These are phyloP conservation scores for Cordyceps javanica DNA, from an alignment of 2,329 filamentous ascomycete species.

Conservation along the genomic window DNA sequence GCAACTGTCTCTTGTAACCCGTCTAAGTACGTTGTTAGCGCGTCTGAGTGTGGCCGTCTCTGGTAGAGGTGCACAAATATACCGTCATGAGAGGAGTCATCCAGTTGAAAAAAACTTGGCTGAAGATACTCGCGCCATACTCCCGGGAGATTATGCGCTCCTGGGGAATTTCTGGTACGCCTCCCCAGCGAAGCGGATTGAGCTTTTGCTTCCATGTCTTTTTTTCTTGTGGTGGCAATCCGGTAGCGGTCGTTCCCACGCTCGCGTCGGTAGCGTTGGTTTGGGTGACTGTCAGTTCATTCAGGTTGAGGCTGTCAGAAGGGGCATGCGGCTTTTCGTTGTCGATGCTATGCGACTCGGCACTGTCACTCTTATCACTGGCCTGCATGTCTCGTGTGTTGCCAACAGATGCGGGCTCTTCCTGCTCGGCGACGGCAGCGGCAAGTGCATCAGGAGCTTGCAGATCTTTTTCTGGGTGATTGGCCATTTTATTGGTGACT, in stretches of 20 bases:
- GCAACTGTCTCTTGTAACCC: constrained; percentile 78
- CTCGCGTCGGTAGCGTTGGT: constrained; percentile 51
- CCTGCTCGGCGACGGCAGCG: not conserved
- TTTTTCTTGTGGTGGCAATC: constrained; percentile 33
- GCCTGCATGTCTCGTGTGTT: not conserved
- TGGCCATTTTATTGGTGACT: not conserved
- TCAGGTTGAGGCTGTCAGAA: constrained; percentile 14
- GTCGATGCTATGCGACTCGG: not conserved
- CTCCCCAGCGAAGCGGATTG: constrained; percentile 58
- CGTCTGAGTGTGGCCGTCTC: too few relatives aligned
- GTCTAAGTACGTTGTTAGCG: constrained; percentile 39
- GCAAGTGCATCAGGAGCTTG: constrained; percentile 6
- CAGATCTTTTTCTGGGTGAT: not conserved
- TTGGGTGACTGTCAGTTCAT: constrained; percentile 28
- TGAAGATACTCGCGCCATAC: constrained; percentile 67
- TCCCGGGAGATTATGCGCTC: constrained; percentile 56
- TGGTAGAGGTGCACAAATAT: constrained; percentile 27
- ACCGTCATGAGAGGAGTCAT: constrained; percentile 81
- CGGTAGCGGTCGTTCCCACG: constrained; percentile 33
- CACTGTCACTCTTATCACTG: not conserved
- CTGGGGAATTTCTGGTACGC: constrained; percentile 48
- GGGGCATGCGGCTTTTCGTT: constrained; percentile 9
- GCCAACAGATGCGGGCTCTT: not conserved
- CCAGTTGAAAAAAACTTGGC: constrained; percentile 78
- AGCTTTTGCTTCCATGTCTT: constrained; percentile 56